A percentile compares a stretch with the other conserved stretches of the same genome.
Conservation (phyloP, 768 basidiomycete genomes). For the Kondoa malvinella region DNA sequence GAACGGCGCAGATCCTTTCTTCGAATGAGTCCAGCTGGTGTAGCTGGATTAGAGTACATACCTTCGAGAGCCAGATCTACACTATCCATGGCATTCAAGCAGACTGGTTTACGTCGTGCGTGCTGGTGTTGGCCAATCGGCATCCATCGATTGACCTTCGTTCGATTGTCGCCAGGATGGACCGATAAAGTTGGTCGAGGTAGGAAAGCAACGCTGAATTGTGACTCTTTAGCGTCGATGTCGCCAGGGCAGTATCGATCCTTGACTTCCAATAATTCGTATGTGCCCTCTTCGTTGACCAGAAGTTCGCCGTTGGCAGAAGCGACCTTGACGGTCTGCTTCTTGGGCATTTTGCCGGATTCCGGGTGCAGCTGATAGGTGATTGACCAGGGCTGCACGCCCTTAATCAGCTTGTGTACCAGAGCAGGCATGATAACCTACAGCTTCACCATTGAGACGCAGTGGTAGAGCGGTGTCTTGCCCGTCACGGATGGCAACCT, state of each 20-base stretch:
- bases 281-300: constrained; percentile 43
- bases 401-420: neutral
- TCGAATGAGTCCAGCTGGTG: neutral
- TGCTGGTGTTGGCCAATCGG: neutral
- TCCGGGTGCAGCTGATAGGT: constrained; percentile 41
- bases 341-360: neutral
- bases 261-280: constrained; percentile 40
- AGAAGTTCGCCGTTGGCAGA: constrained; percentile 25
- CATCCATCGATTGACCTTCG: neutral
- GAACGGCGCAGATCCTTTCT: constrained; percentile 21
- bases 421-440: constrained; percentile 34
- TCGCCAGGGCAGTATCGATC: constrained; percentile 75
- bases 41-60: neutral
- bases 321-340: constrained; percentile 5
- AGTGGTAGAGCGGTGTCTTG: constrained; percentile 58
- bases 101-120: constrained; percentile 9
- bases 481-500: constrained; percentile 53
- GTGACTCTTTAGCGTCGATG: constrained; percentile 44
- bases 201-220: constrained; percentile 60
- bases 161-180: neutral
- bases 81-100: constrained; percentile 13
- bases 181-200: constrained; percentile 49
- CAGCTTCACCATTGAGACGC: constrained; percentile 76
- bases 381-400: constrained; percentile 64
- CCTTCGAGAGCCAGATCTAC: constrained; percentile 9